These are phyloP conservation scores for Jatropha multifida DNA, from an alignment of 441 rosid species.

Conservation along the genomic window DNA sequence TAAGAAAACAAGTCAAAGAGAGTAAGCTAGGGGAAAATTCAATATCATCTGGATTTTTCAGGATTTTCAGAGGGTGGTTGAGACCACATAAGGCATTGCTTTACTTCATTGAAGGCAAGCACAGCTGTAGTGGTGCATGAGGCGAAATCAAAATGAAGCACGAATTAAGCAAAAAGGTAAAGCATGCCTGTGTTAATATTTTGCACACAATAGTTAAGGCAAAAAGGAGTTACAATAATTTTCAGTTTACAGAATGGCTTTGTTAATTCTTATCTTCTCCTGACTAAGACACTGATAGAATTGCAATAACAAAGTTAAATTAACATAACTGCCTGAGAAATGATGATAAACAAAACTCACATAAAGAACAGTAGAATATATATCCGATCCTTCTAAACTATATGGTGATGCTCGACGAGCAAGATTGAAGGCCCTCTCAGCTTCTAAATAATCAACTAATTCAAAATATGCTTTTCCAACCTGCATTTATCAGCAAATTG, in stretches of 20 bases:
- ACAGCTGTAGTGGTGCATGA: not conserved
- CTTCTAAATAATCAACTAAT: constrained; percentile 90
- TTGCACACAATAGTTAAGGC: not conserved
- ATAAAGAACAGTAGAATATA: constrained; percentile 90
- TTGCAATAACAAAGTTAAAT: not conserved
- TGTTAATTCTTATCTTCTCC: not conserved
- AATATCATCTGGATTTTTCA: not conserved
- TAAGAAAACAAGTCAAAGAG: not conserved
- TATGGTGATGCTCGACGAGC: constrained; percentile 82
- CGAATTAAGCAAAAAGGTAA: not conserved
- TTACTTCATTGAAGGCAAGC: not conserved
- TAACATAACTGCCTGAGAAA: not conserved
- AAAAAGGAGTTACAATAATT: not conserved
- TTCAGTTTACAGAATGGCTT: not conserved
- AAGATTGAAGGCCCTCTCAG: constrained; percentile 78
- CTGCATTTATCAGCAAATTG: constrained; percentile 38
- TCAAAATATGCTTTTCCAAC: constrained; percentile 92
- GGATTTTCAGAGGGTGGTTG: not conserved
- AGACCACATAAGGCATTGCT: not conserved
- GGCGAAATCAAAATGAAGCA: not conserved
- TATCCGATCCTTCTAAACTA: constrained; percentile 94
- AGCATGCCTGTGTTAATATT: not conserved
- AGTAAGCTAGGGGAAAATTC: not conserved
- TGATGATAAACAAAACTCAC: constrained; percentile 48
- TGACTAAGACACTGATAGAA: not conserved